These are phyloP conservation scores for Ceratocystis colombiana DNA, from an alignment of 2,329 filamentous ascomycete genomes.

Conservation along the genomic window DNA sequence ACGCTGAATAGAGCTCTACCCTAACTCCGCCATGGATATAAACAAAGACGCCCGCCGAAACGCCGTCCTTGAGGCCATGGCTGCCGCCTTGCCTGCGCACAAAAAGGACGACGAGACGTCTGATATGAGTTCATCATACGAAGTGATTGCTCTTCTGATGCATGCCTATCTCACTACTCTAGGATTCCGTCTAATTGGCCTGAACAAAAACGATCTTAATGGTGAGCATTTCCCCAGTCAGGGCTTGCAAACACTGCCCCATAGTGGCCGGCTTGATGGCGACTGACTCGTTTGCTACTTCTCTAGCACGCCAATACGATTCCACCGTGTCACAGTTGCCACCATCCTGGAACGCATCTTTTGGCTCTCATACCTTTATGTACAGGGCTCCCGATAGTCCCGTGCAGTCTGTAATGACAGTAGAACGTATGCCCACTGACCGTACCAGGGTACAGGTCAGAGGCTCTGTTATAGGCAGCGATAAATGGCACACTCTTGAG, in stretches of 20 bases:
- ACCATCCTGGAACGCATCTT: constrained; percentile 65
- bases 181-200: constrained; percentile 69
- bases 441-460: constrained; percentile 71
- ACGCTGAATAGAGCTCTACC: neutral
- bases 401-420: constrained; percentile 70
- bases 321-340: constrained; percentile 56
- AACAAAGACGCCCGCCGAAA: constrained; percentile 36
- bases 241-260: too few species aligned
- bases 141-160: constrained; percentile 71
- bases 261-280: neutral
- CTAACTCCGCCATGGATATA: constrained; percentile 18
- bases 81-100: constrained; percentile 49
- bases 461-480: constrained; percentile 67
- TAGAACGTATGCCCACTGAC: constrained; percentile 57
- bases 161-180: constrained; percentile 75
- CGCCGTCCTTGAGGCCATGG: constrained; percentile 47
- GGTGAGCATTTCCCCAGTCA: constrained; percentile 37
- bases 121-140: constrained; percentile 60
- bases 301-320: constrained; percentile 44
- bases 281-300: constrained; percentile 1
- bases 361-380: constrained; percentile 65
- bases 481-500: constrained; percentile 71
- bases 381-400: constrained; percentile 80
- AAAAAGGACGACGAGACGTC: constrained; percentile 44
- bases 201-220: constrained; percentile 70